Base-by-base conservation (phyloP, 306 rosid genomes). In the Myrica gale region DNA sequence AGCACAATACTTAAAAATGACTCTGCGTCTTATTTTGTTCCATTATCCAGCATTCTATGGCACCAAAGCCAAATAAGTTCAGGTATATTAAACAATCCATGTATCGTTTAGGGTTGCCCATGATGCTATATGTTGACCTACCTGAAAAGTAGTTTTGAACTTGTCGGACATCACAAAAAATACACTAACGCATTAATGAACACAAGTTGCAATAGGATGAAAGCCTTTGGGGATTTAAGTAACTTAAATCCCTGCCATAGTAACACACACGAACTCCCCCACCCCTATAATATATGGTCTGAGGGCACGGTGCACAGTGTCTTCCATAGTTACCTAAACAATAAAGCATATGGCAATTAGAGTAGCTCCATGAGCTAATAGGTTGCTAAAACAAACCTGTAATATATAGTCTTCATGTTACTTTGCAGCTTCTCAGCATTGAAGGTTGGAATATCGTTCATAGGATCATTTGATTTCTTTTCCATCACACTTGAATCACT, bases 381-480 rank as follows among this genome's bases (percentile, higher is more conserved):
- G 70, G 26, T 41, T 66, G 74, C 68, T 32, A 79, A 72, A 79
- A 76, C 90, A 82, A 82, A 95, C 99, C 97, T 95, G 96, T 95
- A 90, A 82, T 89, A 88, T 77, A 95, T 87, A 26, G 81, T 69
- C 70, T 92, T 95, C 91, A 92, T 80, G 87, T 95, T 95, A 87
- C 86, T 89, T 80, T 90, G 99, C 93, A 95, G 77, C 83, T 89
- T 92, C 86, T 92, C 99, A 37, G 91, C 87, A 86, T 89, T 92
- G 74, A 90, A 90, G 75, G 88, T 89, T 47, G 90, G 87, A 58
- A 90, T 52, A 68, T 88, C 96, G 78, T 85, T 81, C 54, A 74
- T 7, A 54, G 84, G 84, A 16, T 88, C 91, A 80, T 83, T 72
- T 68, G 90, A 82, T 84, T 95, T 95, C 87, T 89, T 95, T 78